Evolutionary conservation across 179 eudicot species (phyloP).

Genomic region (Patellifolia procumbens): DNA sequence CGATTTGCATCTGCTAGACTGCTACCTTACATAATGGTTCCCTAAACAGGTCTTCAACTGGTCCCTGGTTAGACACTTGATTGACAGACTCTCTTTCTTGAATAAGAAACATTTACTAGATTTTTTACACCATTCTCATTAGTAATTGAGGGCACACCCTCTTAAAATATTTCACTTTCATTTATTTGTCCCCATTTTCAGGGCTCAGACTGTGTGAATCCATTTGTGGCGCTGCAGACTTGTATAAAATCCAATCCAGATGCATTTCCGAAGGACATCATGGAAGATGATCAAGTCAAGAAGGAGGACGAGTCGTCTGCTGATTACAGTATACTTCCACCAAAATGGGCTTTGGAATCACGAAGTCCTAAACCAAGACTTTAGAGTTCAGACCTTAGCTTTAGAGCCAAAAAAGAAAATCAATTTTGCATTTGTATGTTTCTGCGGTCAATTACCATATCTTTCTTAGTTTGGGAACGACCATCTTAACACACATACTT

Average conservation of each 20-base stretch:
- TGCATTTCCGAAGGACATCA: slow-evolving; percentile 75
- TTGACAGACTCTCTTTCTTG: background rate
- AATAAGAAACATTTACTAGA: background rate
- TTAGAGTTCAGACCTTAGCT: slow-evolving; percentile 17
- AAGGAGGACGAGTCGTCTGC: slow-evolving; percentile 40
- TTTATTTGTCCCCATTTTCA: slow-evolving; percentile 25
- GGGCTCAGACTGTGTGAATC: slow-evolving; percentile 92
- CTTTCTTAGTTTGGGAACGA: no score
- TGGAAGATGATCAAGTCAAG: slow-evolving; percentile 51
- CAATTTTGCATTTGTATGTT: background rate
- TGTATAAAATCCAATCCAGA: slow-evolving; percentile 78
- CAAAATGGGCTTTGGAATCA: slow-evolving; percentile 62
- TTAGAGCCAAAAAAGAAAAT: background rate
- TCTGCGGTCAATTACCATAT: no score
- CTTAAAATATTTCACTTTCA: background rate
- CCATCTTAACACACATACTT: no score
- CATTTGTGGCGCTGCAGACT: slow-evolving; percentile 80
- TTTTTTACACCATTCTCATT: no score
- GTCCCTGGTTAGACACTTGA: background rate
- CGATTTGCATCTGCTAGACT: no score
- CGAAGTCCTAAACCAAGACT: slow-evolving; percentile 50
- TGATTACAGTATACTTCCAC: slow-evolving; percentile 56
- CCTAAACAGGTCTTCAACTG: background rate
- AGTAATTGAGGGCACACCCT: no score
- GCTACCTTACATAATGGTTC: no score